A percentile compares a stretch with the other conserved stretches of the same genome.
phyloP scores from a whole-genome alignment of 345 rosid species.

The Syzygium aqueum region DNA sequence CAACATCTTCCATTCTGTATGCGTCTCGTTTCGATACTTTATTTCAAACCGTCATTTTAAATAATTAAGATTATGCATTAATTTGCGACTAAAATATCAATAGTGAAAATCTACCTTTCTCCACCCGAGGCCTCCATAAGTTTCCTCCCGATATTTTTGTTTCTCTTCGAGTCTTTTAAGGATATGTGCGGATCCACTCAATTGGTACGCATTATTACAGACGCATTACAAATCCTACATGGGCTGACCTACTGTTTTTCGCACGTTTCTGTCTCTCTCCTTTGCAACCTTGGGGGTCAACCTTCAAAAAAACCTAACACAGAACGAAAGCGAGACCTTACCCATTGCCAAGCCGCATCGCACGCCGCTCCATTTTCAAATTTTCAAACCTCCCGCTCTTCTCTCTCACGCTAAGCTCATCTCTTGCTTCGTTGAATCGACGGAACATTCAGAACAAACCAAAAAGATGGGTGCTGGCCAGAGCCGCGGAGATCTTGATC shows the following conservation, averaged over 20 bases:
- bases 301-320: not conserved
- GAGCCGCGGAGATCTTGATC: constrained; percentile 10
- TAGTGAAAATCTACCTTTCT: no score
- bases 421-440: not conserved
- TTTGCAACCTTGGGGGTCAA: no score
- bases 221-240: no score
- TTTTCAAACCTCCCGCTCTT: not conserved
- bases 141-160: no score
- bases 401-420: not conserved
- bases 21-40: not conserved
- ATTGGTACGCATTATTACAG: no score
- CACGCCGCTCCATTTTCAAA: not conserved
- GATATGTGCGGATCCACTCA: no score
- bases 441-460: not conserved
- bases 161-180: no score
- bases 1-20: not conserved
- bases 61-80: not conserved
- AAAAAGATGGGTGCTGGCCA: constrained; percentile 4
- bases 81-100: not conserved
- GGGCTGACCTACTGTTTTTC: not conserved
- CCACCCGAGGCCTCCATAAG: no score
- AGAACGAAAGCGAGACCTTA: not conserved
- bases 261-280: not conserved
- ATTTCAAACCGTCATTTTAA: not conserved
- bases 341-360: not conserved